Conservation (phyloP, 441 rosid genomes). For the Dalechampia spathulata region DNA sequence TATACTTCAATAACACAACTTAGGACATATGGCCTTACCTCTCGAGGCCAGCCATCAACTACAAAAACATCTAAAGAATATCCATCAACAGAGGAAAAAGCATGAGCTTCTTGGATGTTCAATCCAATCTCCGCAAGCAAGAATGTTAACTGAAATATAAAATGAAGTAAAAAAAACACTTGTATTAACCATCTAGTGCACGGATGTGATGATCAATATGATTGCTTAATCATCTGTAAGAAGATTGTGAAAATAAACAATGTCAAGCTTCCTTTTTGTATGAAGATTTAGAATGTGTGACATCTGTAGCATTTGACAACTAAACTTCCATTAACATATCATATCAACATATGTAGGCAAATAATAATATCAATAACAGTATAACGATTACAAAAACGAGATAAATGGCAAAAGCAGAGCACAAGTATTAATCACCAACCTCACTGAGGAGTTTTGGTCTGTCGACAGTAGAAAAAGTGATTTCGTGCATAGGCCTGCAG, state of each 20-base stretch:
- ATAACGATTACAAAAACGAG: not conserved
- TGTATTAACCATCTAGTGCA: constrained; percentile 15
- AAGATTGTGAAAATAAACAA: too few relatives aligned
- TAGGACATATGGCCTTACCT: constrained; percentile 35
- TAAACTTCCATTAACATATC: too few relatives aligned
- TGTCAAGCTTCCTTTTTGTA: too few relatives aligned
- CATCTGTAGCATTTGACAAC: too few relatives aligned
- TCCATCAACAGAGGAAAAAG: constrained; percentile 83
- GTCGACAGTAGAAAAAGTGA: constrained; percentile 92
- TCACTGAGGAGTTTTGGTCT: constrained; percentile 87
- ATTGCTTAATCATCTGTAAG: not conserved
- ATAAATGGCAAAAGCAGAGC: not conserved
- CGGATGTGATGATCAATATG: not conserved
- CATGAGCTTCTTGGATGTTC: constrained; percentile 95
- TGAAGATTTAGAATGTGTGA: too few relatives aligned
- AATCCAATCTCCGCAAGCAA: constrained; percentile 85
- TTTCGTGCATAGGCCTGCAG: constrained; percentile 95
- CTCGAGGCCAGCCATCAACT: constrained; percentile 92
- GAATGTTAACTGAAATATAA: constrained; percentile 58
- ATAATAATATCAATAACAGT: not conserved
- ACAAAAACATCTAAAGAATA: constrained; percentile 89
- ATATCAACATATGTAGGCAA: too few relatives aligned
- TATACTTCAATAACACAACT: not conserved
- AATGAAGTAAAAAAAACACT: not conserved
- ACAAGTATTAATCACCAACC: constrained; percentile 41